These are phyloP conservation scores for Colletotrichum gigasporum DNA, from an alignment of 2,329 filamentous ascomycete species.

Conservation along the genomic window DNA sequence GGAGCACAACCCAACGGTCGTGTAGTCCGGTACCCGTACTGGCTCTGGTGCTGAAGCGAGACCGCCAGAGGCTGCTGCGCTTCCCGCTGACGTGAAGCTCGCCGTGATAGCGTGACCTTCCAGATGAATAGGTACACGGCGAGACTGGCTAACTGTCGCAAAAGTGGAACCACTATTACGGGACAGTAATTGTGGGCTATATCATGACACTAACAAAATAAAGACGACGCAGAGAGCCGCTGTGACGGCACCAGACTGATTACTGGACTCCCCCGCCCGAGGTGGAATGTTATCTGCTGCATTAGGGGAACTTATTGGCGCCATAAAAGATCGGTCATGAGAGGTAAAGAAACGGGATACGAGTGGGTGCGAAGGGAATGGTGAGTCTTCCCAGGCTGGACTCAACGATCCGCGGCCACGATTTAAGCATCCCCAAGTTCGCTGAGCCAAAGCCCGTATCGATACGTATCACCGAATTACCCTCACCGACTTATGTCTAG, in stretches of 20 bases:
- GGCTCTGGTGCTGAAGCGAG: not conserved
- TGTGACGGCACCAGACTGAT: not conserved
- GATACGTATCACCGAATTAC: not conserved
- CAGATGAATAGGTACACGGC: conserved; percentile 1
- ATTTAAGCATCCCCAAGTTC: not conserved
- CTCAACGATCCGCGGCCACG: not conserved
- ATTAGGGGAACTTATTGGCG: not conserved
- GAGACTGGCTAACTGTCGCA: too few relatives aligned
- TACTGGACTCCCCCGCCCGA: not conserved
- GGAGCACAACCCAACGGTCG: not conserved
- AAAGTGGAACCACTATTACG: too few relatives aligned
- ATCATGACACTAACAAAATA: not conserved
- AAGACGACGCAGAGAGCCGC: conserved; percentile 13
- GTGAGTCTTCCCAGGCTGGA: not conserved
- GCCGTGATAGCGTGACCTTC: too few relatives aligned
- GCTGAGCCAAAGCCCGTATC: not conserved
- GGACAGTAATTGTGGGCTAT: too few relatives aligned
- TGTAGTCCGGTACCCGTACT: not conserved
- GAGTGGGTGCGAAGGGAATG: not conserved
- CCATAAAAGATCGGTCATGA: conserved; percentile 1
- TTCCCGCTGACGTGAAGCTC: too few relatives aligned
- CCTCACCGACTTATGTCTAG: not conserved
- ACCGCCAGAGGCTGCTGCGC: not conserved
- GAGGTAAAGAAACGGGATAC: not conserved
- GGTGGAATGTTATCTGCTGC: not conserved